Conservation (phyloP, 768 basidiomycete genomes). For the Naganishia friedmannii region DNA sequence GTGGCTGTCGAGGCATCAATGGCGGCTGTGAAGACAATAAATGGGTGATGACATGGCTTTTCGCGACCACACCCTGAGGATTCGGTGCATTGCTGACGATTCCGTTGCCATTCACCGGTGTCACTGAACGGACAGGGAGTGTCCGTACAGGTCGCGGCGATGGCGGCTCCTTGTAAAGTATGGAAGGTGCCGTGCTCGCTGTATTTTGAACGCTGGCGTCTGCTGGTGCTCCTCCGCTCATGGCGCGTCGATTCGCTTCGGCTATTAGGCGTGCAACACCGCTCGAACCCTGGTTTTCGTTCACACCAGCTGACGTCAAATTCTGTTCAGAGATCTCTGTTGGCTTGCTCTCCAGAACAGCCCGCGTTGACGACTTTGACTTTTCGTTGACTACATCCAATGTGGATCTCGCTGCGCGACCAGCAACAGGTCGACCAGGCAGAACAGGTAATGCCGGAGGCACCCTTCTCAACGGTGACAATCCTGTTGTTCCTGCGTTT, state of each 20-base stretch:
- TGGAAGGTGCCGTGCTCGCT: not conserved
- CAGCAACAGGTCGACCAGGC: constrained; percentile 3
- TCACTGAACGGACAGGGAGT: not conserved
- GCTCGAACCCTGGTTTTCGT: not conserved
- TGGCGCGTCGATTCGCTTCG: constrained; percentile 18
- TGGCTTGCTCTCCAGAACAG: not conserved
- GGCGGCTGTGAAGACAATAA: too few relatives aligned
- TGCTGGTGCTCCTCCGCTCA: not conserved
- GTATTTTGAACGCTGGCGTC: too few relatives aligned
- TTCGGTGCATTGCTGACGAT: not conserved
- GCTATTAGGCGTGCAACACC: constrained; percentile 16
- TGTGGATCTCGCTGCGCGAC: constrained; percentile 3
- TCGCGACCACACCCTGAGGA: not conserved
- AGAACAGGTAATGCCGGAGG: constrained; percentile 7
- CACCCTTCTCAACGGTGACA: constrained; percentile 13
- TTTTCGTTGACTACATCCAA: constrained; percentile 13
- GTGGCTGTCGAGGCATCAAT: not conserved
- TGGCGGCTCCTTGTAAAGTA: not conserved
- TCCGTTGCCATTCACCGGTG: not conserved
- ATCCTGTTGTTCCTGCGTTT: not conserved
- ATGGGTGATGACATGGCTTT: not conserved
- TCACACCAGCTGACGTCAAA: not conserved
- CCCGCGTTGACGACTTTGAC: not conserved
- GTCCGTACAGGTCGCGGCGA: not conserved
- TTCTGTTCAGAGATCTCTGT: not conserved